Conservation (phyloP, 1,284 basidiomycete species). For the Papiliotrema terrestris region DNA sequence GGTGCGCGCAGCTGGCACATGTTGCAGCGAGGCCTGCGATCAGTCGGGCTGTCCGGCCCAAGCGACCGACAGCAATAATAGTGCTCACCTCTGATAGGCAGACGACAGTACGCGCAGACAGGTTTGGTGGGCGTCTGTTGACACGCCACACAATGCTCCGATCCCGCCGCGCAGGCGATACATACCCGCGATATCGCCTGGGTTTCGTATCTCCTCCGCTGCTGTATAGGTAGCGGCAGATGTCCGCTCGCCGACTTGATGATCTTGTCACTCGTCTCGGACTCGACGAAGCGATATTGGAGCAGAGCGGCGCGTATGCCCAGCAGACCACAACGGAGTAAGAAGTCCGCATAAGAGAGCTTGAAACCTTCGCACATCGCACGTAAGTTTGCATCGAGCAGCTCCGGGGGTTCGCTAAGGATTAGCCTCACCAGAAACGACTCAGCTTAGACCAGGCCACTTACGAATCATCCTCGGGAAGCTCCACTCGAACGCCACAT, state of each 20-base stretch:
- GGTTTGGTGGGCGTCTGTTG: conserved; percentile 52
- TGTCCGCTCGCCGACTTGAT: conserved; percentile 2
- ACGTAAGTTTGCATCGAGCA: conserved; percentile 25
- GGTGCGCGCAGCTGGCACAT: conserved; percentile 64
- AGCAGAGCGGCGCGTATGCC: conserved; percentile 66
- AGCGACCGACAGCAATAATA: background rate
- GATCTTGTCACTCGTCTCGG: background rate
- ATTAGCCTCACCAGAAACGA: conserved; percentile 4
- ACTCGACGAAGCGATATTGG: conserved; percentile 51
- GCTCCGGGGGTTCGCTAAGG: conserved; percentile 20
- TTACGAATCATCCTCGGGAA: conserved; percentile 26
- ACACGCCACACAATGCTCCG: conserved; percentile 55
- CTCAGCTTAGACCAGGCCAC: background rate
- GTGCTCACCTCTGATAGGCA: conserved; percentile 69
- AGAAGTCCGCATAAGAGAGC: conserved; percentile 66
- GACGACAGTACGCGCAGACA: conserved; percentile 67
- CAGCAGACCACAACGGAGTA: conserved; percentile 66
- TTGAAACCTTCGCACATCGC: conserved; percentile 35
- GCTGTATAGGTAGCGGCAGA: conserved; percentile 1
- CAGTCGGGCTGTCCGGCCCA: background rate
- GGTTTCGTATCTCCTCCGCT: background rate
- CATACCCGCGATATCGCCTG: conserved; percentile 15
- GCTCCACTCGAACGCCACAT: conserved; percentile 20
- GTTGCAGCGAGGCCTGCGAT: conserved; percentile 64
- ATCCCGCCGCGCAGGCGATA: conserved; percentile 12